Percentiles rank a stretch among this genome's conserved stretches.
phyloP scores from a whole-genome alignment of 371 early-diverging fungal species.

The Circinella umbellata region DNA sequence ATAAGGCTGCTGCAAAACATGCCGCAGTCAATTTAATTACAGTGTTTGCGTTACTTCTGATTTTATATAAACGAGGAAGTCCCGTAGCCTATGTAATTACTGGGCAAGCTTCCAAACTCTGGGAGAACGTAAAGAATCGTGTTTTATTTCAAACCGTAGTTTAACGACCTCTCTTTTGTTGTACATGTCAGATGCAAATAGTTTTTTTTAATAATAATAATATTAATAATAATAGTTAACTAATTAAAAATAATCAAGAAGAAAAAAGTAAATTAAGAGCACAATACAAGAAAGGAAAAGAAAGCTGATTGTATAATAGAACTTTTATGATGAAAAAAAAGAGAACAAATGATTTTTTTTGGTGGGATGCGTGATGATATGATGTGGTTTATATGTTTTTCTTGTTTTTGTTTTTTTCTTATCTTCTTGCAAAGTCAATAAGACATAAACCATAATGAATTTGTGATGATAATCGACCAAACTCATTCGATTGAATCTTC shows the following conservation, averaged over 20 bases:
- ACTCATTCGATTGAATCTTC: conserved; percentile 56
- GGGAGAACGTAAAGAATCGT: conserved; percentile 10
- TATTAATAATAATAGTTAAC: too few relatives aligned
- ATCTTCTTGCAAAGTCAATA: conserved; percentile 77
- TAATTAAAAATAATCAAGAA: background rate
- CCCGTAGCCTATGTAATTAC: conserved; percentile 32
- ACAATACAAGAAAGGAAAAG: background rate
- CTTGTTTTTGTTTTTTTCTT: conserved; percentile 19
- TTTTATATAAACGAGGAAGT: conserved; percentile 43
- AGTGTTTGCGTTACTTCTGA: conserved; percentile 33
- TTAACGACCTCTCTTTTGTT: background rate
- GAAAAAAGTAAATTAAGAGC: conserved; percentile 13
- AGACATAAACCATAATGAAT: conserved; percentile 84
- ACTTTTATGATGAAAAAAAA: too few relatives aligned
- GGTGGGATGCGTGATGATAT: too few relatives aligned
- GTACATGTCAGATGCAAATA: background rate
- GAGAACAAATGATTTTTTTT: too few relatives aligned
- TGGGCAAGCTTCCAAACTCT: conserved; percentile 17
- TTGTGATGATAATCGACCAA: conserved; percentile 70
- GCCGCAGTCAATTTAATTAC: conserved; percentile 45
- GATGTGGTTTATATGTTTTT: too few relatives aligned
- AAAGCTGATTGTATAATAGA: too few relatives aligned
- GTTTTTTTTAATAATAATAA: background rate
- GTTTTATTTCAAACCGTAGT: conserved; percentile 14
- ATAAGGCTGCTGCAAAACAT: conserved; percentile 40